Evolutionary conservation across 148 eudicot species (phyloP).

Genomic region (Rhododendron kiyosumense): DNA sequence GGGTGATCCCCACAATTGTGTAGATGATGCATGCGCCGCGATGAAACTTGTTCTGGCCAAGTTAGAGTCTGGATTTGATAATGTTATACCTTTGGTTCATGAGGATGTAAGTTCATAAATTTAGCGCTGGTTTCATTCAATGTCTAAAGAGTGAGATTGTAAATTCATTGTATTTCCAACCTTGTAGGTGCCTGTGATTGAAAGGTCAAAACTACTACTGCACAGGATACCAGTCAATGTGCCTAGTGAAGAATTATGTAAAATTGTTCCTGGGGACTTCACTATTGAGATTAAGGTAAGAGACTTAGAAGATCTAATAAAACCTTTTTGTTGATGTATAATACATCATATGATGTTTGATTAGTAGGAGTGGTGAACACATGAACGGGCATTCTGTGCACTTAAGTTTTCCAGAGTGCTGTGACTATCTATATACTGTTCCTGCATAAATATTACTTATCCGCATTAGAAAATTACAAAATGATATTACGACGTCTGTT

Average conservation of each 20-base stretch:
- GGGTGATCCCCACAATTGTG: constrained; percentile 75
- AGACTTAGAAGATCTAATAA: not conserved
- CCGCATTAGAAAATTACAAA: not conserved
- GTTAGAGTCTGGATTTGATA: constrained; percentile 47
- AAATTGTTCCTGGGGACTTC: constrained; percentile 62
- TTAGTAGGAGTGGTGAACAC: not conserved
- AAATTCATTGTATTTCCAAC: not conserved
- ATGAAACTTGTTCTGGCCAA: constrained; percentile 91
- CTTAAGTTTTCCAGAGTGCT: not conserved
- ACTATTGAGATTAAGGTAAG: constrained; percentile 64
- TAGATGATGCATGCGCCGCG: constrained; percentile 94
- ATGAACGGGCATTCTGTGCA: not conserved
- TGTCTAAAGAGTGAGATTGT: constrained; percentile 6
- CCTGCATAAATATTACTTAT: not conserved
- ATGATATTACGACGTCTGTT: not conserved
- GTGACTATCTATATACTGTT: not conserved
- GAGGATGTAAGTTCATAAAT: constrained; percentile 38
- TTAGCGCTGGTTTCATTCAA: not conserved
- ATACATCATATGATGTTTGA: not conserved
- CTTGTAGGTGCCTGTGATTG: constrained; percentile 52
- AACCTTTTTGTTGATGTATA: not conserved
- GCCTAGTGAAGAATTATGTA: constrained; percentile 49
- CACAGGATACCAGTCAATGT: constrained; percentile 68
- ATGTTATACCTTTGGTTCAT: constrained; percentile 29
- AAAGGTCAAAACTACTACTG: constrained; percentile 54